Evolutionary conservation across 495 filamentous ascomycete genomes (phyloP), one percentile per base, ranked within the genome.

Genomic region (Friedmanniomyces endolithicus): DNA sequence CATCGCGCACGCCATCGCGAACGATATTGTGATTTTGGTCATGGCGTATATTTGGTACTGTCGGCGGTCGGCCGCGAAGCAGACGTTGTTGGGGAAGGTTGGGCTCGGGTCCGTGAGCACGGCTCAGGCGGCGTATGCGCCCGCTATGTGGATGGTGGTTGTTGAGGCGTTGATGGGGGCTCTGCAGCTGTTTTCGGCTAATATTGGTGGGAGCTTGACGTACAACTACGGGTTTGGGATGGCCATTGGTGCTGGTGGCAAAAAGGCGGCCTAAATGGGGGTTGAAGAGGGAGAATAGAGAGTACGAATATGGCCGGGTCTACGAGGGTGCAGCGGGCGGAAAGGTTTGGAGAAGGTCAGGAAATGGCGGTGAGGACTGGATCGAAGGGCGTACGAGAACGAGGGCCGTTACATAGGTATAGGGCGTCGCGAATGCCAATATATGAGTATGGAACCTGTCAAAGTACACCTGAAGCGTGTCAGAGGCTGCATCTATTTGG

Each of bases 201-300:
- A 58, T 34, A 58, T 62, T 46, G 59, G 59, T 1, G 59, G 59
- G 1, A 27, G 12, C 7, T 51, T 62, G 54, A 58, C 59, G 9
- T 62, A 62, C 25, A 58, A 58, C 23, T 58, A 52, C 40, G 59
- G 59, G 1, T 46, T 62, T 35, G 59, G 59, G 9, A 59, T 62
- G 43, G 37, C 41, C 0, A 52, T 52, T 35, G 55, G 55, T n/a
- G 44, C 8, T 29, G 51, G 55, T 24, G 50, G 34, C 3, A 51
- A 48, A 35, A 60, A 60, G 57, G 47, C 55, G 57, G 9, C 46
- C 46, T 59, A 59, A 45, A 52, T 23, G 50, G 24, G 14, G 16
- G 39, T 41, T 31, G 27, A 9, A 4, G 27, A 31, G 27, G 27
- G 27, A 31, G 27, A 9, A 31, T 9, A 31, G 27, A 9, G 9